Evolutionary conservation across 2,329 filamentous ascomycete genomes (phyloP).

Genomic region (Botrytis fabae): DNA sequence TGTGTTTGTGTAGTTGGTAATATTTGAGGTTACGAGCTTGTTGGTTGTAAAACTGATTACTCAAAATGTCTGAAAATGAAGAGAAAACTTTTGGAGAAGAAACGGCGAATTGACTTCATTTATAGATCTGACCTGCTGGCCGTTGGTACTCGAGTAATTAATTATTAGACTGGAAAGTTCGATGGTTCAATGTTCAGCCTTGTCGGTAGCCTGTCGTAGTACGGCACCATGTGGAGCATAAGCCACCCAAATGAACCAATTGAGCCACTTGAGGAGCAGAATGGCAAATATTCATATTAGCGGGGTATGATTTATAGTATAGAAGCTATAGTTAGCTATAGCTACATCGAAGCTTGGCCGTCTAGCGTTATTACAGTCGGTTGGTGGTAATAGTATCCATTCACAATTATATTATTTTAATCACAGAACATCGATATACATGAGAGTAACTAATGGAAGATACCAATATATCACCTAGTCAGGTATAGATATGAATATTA

Average conservation of each 20-base stretch:
- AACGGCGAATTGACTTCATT: not conserved
- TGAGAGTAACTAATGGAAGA: not conserved
- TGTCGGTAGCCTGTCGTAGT: not conserved
- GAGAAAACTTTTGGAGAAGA: not conserved
- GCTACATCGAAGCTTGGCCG: not conserved
- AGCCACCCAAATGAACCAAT: not conserved
- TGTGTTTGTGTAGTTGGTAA: constrained; percentile 13
- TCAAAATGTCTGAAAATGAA: not conserved
- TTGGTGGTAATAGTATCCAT: not conserved
- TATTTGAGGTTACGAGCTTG: not conserved
- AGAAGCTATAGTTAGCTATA: not conserved
- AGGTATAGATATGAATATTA: not conserved
- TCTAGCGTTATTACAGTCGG: not conserved
- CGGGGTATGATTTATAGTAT: not conserved
- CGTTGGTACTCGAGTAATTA: not conserved
- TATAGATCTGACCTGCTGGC: not conserved
- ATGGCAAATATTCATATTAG: not conserved
- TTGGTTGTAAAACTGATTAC: not conserved
- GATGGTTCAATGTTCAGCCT: not conserved
- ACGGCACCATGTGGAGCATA: not conserved
- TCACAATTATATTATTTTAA: not conserved
- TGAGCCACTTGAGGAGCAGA: not conserved
- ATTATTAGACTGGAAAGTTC: constrained; percentile 11
- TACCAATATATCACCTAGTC: not conserved
- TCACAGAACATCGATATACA: not conserved